Base-by-base conservation (phyloP, 352 stramenopile genomes). In the Phytophthora sp. region DNA sequence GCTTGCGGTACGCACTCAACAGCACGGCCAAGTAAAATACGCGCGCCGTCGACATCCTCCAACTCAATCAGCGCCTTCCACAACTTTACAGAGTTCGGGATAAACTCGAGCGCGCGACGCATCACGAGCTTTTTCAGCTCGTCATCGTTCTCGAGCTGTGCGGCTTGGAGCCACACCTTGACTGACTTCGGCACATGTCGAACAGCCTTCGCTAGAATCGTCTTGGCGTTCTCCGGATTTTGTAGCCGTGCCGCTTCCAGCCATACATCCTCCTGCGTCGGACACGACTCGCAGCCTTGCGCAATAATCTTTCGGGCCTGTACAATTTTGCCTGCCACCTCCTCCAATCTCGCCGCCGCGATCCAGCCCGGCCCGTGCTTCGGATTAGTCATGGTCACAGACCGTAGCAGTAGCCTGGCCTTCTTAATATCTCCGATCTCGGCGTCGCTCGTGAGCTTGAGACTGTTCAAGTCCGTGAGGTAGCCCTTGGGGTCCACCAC, bases 371-470 rank as follows among this genome's bases (percentile, higher is more conserved):
- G 97, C 6, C 88, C 96, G 76, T 99, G 97, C 65, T 98, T 99
- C 2, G 97, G 98, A 84, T 99, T 99, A 2, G 96, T 99, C 76
- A 97, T 92, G 4, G 97, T 98, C 11, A 99, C 94, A 1, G 88
- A 98, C 50, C 96, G 96, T 10, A 99, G 84, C 12, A 99, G 71
- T 37, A 99, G 70, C 9, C 97, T 84, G 18, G 97, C 97, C 67
- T 99, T 99, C 66, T 99, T 98, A 38, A 99, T 98, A 76, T 99
- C 97, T 20, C 95, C 96, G 34, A 99, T 96, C 73, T 99, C 94
- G 0, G 95, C 90, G 54, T 98, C 92, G 21, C 85, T 94, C 28
- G 85, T 92, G 37, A 99, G 88, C 62, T 98, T 98, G 35, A 97
- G 57, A 52, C 78, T 98, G 62, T 98, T 98, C 31, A 99, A 78